phyloP scores from a whole-genome alignment of 1,284 basidiomycete species.

The Ceratobasidium sp. region DNA sequence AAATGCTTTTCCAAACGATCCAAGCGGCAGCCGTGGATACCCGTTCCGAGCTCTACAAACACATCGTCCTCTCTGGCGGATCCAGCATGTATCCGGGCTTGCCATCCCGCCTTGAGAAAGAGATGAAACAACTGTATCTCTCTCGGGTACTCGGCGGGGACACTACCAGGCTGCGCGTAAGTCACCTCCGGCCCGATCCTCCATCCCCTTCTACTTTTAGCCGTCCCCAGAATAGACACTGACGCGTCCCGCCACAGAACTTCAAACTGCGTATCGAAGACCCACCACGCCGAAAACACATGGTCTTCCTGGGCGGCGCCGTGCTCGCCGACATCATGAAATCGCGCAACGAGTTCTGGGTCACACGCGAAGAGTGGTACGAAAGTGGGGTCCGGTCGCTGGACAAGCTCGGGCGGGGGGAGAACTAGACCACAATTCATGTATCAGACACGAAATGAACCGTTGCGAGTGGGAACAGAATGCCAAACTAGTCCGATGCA shows the following conservation, averaged over 20 bases:
- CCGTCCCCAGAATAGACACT: background rate
- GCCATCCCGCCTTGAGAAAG: conserved; percentile 96
- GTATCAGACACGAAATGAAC: conserved; percentile 6
- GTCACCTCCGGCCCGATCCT: conserved; percentile 54
- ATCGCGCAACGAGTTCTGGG: conserved; percentile 93
- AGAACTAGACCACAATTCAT: conserved; percentile 54
- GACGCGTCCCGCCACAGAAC: conserved; percentile 71
- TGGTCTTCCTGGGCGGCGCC: conserved; percentile 98
- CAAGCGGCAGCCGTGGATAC: conserved; percentile 92
- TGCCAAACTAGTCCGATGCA: no score
- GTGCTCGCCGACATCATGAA: conserved; percentile 99
- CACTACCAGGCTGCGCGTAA: conserved; percentile 83
- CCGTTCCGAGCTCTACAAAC: conserved; percentile 94
- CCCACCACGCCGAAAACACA: conserved; percentile 96
- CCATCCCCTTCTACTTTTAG: conserved; percentile 30
- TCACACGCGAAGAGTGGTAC: conserved; percentile 91
- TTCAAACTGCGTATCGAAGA: conserved; percentile 99
- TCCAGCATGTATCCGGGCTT: conserved; percentile 99
- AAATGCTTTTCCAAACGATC: conserved; percentile 97
- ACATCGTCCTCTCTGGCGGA: conserved; percentile 97
- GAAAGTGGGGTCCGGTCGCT: conserved; percentile 85
- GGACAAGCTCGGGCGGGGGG: conserved; percentile 83
- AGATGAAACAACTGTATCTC: conserved; percentile 99
- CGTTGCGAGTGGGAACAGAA: background rate
- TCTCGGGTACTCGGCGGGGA: conserved; percentile 89